Evolutionary conservation across 75 land plant species (phyloP).

Genomic region (Selaginella moellendorffii): DNA sequence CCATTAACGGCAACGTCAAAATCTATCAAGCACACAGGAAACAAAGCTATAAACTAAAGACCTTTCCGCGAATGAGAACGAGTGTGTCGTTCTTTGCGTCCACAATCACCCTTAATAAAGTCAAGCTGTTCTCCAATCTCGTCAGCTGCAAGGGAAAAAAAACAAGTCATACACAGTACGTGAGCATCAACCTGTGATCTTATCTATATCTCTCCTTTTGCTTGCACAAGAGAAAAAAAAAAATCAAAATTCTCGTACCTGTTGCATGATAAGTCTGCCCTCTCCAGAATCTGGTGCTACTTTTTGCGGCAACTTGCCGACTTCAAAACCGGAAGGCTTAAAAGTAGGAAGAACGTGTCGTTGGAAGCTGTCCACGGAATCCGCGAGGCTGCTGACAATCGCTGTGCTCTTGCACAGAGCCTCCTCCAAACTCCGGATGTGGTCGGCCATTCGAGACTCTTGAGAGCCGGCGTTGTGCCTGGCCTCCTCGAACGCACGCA

Average conservation of each 20-base stretch:
- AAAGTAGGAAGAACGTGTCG: slow-evolving; percentile 34
- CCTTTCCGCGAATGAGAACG: slow-evolving; percentile 32
- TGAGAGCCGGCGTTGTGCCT: slow-evolving; percentile 14
- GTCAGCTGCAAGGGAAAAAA: slow-evolving; percentile 26
- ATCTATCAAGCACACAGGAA: not conserved
- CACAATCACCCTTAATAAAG: slow-evolving; percentile 29
- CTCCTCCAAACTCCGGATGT: slow-evolving; percentile 18
- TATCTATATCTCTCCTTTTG: too few species aligned
- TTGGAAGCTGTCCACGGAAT: slow-evolving; percentile 28
- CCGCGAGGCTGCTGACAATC: slow-evolving; percentile 11
- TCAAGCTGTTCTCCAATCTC: slow-evolving; percentile 25
- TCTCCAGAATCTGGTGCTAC: not conserved
- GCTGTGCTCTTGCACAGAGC: slow-evolving; percentile 11
- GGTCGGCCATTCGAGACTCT: slow-evolving; percentile 10
- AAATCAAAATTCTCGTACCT: too few species aligned
- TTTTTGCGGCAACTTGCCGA: slow-evolving; percentile 9
- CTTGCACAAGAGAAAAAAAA: too few species aligned
- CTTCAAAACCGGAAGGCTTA: slow-evolving; percentile 15
- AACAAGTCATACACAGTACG: too few species aligned
- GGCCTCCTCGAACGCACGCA: slow-evolving; percentile 11
- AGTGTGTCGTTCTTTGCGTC: slow-evolving; percentile 36
- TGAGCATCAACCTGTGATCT: too few species aligned
- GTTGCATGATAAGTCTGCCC: not conserved
- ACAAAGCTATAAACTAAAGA: not conserved
- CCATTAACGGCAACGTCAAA: too few species aligned